Base-by-base conservation (phyloP, 345 rosid genomes). In the Boechera divaricarpa region DNA sequence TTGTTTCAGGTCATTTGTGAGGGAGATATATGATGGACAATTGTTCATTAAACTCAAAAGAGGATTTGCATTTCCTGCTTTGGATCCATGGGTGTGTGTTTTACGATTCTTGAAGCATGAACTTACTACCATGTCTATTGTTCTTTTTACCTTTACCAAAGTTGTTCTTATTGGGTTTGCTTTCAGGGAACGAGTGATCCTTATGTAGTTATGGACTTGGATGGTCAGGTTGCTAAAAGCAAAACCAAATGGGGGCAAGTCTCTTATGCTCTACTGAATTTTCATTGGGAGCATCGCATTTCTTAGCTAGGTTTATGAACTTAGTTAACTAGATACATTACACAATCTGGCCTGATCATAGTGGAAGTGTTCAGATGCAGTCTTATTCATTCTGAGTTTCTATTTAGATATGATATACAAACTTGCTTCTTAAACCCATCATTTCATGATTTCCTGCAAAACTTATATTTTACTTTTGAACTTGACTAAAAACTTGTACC, bases 111-210 rank as follows among this genome's bases (percentile, higher is more conserved):
- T 56, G 5, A 41, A 57, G 12, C 24, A 6, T 62, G 18, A 39
- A 36, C 1, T 57, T 7, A 5, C 6, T 28, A 24, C 28, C 11
- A 21, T 35, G 15, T 70, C 5, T 7, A 16, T 44, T 24, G 52
- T 55, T 7, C 0, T 16, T 48, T 33, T 28, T 68, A 6, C 2
- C 6, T 63, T 49, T 54, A 10, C 28, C 39, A 55, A 1, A 51
- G 56, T 54, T 42, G 0, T 52, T 60, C 10, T 44, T 56, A 29
- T 64, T 70, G 41, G 16, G 24, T 45, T 65, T 12, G 42, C 18
- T 42, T 78, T 55, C 83, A 94, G 97, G 99, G 98, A 79, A 90
- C 92, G 29, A 95, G 98, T 88, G 90, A 95, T 84, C 97, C 98
- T 1, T 90, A 92, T 67, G 91, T 92, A 32, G 84, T 92, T 70